A percentile compares a stretch with the other conserved stretches of the same genome.
phyloP scores from a whole-genome alignment of 192 early-diverging fungal species.

The Entomortierella lignicola region DNA sequence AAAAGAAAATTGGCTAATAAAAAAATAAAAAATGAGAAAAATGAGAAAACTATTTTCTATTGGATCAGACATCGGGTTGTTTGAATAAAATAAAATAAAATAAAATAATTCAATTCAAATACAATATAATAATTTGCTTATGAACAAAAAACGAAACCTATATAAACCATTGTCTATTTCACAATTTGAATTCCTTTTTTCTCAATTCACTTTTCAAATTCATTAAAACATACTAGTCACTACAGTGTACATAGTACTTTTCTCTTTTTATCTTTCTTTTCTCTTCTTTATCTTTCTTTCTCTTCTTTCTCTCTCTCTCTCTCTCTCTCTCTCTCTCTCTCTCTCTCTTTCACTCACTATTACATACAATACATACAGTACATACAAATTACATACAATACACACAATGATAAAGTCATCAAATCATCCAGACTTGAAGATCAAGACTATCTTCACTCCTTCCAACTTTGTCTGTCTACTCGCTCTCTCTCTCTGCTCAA shows the following conservation, averaged over 20 bases:
- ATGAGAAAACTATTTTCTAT: too few relatives aligned
- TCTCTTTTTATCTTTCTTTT: background rate
- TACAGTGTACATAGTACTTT: too few relatives aligned
- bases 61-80: too few relatives aligned
- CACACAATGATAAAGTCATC: constrained; percentile 9
- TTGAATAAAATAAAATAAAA: too few relatives aligned
- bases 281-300: background rate
- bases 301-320: background rate
- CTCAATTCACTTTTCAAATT: background rate
- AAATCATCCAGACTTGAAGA: constrained; percentile 8
- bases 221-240: too few relatives aligned
- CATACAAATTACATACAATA: constrained; percentile 1
- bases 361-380: background rate
- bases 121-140: too few relatives aligned
- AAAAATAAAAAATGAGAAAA: too few relatives aligned
- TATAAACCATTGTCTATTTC: too few relatives aligned
- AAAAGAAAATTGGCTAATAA: background rate
- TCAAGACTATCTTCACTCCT: constrained; percentile 38
- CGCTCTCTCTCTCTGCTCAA: constrained; percentile 32
- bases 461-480: constrained; percentile 26
- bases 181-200: too few relatives aligned
- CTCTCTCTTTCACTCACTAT: background rate
- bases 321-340: background rate
- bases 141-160: too few relatives aligned
- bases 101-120: too few relatives aligned